Evolutionary conservation across 306 rosid genomes (phyloP).

Genomic region (Hylodesmum podocarpum): DNA sequence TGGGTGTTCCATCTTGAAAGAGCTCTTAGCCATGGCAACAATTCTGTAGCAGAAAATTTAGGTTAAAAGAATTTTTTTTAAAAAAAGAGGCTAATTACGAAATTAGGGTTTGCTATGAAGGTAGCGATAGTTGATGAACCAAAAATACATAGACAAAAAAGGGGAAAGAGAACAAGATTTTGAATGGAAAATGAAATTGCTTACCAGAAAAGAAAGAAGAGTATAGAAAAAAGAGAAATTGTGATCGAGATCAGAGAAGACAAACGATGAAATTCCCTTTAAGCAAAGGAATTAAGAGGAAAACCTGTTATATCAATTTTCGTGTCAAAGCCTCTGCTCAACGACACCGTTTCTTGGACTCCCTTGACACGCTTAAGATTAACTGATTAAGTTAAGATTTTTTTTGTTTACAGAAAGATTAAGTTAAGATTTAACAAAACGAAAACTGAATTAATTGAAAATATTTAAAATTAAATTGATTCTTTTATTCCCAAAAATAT

Average conservation of each 20-base stretch:
- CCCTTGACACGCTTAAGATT: not conserved
- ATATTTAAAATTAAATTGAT: not conserved
- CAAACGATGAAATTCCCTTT: not conserved
- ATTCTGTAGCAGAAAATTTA: slow-evolving; percentile 23
- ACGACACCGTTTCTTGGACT: slow-evolving; percentile 20
- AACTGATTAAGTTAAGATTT: too few species aligned
- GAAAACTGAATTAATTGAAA: not conserved
- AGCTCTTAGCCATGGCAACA: slow-evolving; percentile 45
- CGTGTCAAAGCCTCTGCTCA: not conserved
- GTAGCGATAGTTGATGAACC: not conserved
- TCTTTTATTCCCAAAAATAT: too few species aligned
- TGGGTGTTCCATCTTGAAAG: slow-evolving; percentile 52
- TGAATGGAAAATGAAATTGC: not conserved
- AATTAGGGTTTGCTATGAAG: slow-evolving; percentile 29
- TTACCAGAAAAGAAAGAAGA: slow-evolving; percentile 8
- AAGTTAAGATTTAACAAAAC: not conserved
- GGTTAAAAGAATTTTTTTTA: not conserved
- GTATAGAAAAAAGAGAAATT: not conserved
- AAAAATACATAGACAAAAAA: not conserved
- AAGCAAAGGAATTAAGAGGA: not conserved
- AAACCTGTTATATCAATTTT: not conserved
- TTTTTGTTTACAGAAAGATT: too few species aligned
- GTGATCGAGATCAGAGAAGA: not conserved
- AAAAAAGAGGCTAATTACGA: not conserved
- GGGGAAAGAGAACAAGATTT: not conserved